Evolutionary conservation across 2,329 filamentous ascomycete species (phyloP).

Genomic region (Pseudogymnoascus sp.): DNA sequence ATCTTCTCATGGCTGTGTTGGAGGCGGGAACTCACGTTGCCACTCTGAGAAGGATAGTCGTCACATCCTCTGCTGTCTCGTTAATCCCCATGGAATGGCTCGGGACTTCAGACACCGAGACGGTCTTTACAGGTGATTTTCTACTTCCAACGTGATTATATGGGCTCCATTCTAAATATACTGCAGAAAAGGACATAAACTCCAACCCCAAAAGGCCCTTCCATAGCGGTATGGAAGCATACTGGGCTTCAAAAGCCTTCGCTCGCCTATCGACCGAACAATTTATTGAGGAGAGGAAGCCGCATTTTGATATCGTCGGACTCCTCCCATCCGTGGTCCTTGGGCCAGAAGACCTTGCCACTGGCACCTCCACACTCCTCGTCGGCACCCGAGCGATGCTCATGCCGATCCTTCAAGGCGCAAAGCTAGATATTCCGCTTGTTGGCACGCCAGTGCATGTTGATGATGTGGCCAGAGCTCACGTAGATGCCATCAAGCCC

Average conservation of each 20-base stretch:
- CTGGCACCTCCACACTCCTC: background rate
- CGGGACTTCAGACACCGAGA: background rate
- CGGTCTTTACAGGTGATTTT: background rate
- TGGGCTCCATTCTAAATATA: background rate
- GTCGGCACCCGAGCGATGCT: background rate
- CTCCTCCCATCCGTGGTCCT: slow-evolving; percentile 10
- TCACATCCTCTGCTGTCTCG: slow-evolving; percentile 2
- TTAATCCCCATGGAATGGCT: slow-evolving; percentile 5
- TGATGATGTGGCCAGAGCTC: slow-evolving; percentile 4
- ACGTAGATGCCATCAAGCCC: slow-evolving; percentile 8
- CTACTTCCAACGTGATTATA: background rate
- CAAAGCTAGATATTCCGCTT: background rate
- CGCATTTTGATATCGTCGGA: background rate
- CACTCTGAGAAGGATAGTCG: background rate
- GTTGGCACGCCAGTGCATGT: slow-evolving; percentile 10
- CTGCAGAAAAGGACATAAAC: background rate
- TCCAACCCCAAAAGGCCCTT: background rate
- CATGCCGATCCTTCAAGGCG: background rate
- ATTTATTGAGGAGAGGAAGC: slow-evolving; percentile 13
- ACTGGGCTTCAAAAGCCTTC: slow-evolving; percentile 22
- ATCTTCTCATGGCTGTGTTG: background rate
- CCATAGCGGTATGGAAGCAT: slow-evolving; percentile 19
- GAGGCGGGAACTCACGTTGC: background rate
- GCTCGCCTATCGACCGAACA: slow-evolving; percentile 18
- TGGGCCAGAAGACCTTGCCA: slow-evolving; percentile 4